Conservation (phyloP, 208 protist species). For the Trypanosomatidae sp. region DNA sequence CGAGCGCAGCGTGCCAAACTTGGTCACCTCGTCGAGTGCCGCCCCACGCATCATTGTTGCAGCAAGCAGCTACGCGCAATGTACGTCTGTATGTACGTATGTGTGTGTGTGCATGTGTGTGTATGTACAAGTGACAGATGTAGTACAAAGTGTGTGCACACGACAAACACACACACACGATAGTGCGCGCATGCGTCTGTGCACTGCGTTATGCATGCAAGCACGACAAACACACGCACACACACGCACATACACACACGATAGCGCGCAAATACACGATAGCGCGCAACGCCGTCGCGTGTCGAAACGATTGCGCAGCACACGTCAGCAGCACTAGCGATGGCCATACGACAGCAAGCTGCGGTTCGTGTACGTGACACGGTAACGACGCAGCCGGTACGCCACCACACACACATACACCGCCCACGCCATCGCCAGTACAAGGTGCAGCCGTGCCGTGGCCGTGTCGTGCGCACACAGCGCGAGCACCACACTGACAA, state of each 20-base stretch:
- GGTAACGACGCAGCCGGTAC: constrained; percentile 27
- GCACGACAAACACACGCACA: too few species aligned
- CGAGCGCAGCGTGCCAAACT: constrained; percentile 50
- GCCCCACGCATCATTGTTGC: constrained; percentile 13
- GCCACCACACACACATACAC: constrained; percentile 23
- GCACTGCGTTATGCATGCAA: too few species aligned
- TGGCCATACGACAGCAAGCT: too few species aligned
- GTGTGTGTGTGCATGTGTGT: not conserved
- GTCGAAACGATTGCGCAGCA: too few species aligned
- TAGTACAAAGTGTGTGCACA: too few species aligned
- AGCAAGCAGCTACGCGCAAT: not conserved
- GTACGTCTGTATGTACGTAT: not conserved
- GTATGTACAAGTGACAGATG: not conserved
- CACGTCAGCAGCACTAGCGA: too few species aligned
- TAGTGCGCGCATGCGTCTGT: constrained; percentile 4
- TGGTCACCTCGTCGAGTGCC: constrained; percentile 52
- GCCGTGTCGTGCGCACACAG: constrained; percentile 6
- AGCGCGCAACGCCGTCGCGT: too few species aligned
- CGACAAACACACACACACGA: constrained; percentile 11
- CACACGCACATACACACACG: too few species aligned
- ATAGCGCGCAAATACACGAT: too few species aligned
- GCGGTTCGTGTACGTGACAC: constrained; percentile 52
- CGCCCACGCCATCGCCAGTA: constrained; percentile 16
- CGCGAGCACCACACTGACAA: constrained; percentile 19
- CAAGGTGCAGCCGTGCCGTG: constrained; percentile 10